Conservation (phyloP, 2,329 filamentous ascomycete species). For the Cladophialophora chaetospira region DNA sequence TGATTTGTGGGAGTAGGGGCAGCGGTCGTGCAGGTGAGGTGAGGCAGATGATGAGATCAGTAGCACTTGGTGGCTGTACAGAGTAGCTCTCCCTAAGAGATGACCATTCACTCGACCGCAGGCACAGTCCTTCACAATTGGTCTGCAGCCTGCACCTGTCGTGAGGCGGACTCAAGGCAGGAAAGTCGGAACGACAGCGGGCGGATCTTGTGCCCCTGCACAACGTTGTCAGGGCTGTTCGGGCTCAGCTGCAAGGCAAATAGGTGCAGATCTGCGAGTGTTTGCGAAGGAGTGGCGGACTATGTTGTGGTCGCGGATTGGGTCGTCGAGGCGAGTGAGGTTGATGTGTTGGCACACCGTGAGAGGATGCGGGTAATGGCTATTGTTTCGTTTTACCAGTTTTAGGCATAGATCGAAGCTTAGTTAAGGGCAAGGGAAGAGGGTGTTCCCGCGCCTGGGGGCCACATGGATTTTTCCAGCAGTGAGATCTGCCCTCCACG, state of each 20-base stretch:
- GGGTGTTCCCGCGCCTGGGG: conserved; percentile 1
- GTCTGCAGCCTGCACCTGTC: not conserved
- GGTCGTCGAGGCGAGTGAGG: no score
- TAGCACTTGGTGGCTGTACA: conserved; percentile 4
- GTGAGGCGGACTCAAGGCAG: conserved; percentile 4
- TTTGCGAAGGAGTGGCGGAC: not conserved
- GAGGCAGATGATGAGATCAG: conserved; percentile 14
- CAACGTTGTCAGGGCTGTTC: not conserved
- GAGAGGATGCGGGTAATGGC: conserved; percentile 13
- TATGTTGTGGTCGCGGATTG: conserved; percentile 5
- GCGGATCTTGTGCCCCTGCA: conserved; percentile 21
- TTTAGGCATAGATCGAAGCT: conserved; percentile 23
- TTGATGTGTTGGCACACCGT: conserved; percentile 26
- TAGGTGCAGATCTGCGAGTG: conserved; percentile 12
- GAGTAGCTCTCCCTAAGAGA: conserved; percentile 1
- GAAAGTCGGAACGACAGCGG: conserved; percentile 1
- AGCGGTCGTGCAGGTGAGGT: conserved; percentile 1
- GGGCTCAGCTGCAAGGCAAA: conserved; percentile 12
- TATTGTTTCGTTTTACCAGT: conserved; percentile 24
- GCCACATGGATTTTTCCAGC: not conserved
- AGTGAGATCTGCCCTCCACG: conserved; percentile 1
- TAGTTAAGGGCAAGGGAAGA: not conserved
- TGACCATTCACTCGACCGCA: conserved; percentile 14
- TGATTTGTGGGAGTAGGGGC: not conserved
- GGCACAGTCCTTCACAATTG: conserved; percentile 9